Conservation (phyloP, 2,329 filamentous ascomycete genomes). For the Exophiala lecanii-corni region DNA sequence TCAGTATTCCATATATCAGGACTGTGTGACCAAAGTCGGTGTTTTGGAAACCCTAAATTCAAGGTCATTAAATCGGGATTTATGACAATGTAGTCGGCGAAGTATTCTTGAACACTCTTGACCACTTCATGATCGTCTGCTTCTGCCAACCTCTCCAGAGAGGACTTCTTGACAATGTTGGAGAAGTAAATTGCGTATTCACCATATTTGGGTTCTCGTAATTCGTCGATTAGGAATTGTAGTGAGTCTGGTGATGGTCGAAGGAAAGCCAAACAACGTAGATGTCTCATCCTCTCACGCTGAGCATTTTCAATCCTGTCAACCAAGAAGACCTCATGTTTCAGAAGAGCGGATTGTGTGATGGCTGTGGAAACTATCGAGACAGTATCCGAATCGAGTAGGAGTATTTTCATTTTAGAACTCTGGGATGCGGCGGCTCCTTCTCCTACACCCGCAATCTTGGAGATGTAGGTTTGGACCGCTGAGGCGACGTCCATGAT, state of each 20-base stretch:
- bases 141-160: slow-evolving; percentile 87
- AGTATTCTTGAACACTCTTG: slow-evolving; percentile 88
- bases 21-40: slow-evolving; percentile 73
- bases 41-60: slow-evolving; percentile 65
- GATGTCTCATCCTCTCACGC: slow-evolving; percentile 95
- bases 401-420: slow-evolving; percentile 95
- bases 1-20: slow-evolving; percentile 91
- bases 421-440: slow-evolving; percentile 57
- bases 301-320: slow-evolving; percentile 87
- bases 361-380: slow-evolving; percentile 91
- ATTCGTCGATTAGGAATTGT: slow-evolving; percentile 88
- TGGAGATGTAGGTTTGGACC: slow-evolving; percentile 89
- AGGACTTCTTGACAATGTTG: slow-evolving; percentile 95
- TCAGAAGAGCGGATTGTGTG: slow-evolving; percentile 89
- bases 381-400: slow-evolving; percentile 90
- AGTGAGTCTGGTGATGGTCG: slow-evolving; percentile 89
- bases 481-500: slow-evolving; percentile 90
- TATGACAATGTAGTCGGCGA: slow-evolving; percentile 90
- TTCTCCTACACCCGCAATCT: slow-evolving; percentile 87
- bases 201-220: slow-evolving; percentile 92
- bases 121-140: slow-evolving; percentile 97
- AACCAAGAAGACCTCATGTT: slow-evolving; percentile 96
- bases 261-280: slow-evolving; percentile 88
- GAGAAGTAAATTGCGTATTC: slow-evolving; percentile 98
- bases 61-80: slow-evolving; percentile 91